phyloP scores from a whole-genome alignment of 768 basidiomycete species.

The Boletus sp. region DNA sequence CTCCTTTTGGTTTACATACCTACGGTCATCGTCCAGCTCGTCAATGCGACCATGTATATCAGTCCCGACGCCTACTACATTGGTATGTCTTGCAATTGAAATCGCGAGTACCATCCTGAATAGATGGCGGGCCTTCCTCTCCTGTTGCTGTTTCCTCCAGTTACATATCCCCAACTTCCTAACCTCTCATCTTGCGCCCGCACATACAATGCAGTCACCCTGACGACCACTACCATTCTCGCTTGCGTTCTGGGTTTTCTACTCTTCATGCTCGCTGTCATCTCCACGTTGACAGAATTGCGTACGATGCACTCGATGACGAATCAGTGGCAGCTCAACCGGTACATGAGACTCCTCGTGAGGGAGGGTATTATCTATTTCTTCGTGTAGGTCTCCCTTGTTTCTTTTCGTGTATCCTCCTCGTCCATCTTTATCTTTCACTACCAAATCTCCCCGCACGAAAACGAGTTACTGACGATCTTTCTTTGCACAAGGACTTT shows the following conservation, averaged over 20 bases:
- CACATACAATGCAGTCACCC: neutral
- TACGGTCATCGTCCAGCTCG: neutral
- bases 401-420: neutral
- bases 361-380: slow-evolving; percentile 6
- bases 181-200: neutral
- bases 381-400: neutral
- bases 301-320: neutral
- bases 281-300: neutral
- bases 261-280: neutral
- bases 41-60: neutral
- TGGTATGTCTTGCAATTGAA: neutral
- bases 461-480: neutral
- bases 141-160: neutral
- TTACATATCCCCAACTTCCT: no score
- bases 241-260: neutral
- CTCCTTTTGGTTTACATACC: slow-evolving; percentile 4
- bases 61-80: neutral
- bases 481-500: neutral
- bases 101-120: neutral
- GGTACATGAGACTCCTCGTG: neutral
- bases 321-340: slow-evolving; percentile 1
- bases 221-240: neutral
- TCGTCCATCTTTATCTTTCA: neutral
- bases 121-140: neutral
- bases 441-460: neutral